A percentile compares a stretch with the other conserved stretches of the same genome.
Evolutionary conservation across 768 basidiomycete species (phyloP).

Genomic region (Naematelia encephala): DNA sequence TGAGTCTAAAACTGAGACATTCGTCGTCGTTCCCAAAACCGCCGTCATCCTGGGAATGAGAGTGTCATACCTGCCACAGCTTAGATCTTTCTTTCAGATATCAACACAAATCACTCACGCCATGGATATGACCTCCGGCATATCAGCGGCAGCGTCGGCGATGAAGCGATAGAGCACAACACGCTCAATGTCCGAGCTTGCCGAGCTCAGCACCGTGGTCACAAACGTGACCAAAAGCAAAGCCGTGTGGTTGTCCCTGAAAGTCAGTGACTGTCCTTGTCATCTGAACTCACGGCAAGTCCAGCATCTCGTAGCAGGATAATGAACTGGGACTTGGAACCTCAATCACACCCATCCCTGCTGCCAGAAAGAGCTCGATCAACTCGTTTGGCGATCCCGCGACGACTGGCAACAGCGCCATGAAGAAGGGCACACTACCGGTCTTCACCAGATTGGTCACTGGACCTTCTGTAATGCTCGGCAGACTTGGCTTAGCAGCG

Average conservation of each 20-base stretch:
- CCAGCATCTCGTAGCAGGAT: conserved; percentile 23
- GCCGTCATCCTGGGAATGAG: conserved; percentile 35
- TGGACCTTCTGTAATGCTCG: conserved; percentile 11
- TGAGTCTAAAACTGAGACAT: conserved; percentile 22
- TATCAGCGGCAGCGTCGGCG: conserved; percentile 64
- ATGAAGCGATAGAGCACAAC: conserved; percentile 75
- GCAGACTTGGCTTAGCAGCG: conserved; percentile 3
- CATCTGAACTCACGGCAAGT: conserved; percentile 34
- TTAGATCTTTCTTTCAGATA: neutral
- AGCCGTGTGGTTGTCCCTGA: conserved; percentile 61
- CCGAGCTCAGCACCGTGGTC: conserved; percentile 68
- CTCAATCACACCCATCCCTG: conserved; percentile 54
- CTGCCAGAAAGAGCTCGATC: conserved; percentile 63
- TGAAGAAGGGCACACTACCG: conserved; percentile 32
- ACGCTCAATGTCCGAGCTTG: conserved; percentile 74
- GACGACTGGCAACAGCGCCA: conserved; percentile 33
- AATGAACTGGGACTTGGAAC: conserved; percentile 11
- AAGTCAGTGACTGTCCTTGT: conserved; percentile 3
- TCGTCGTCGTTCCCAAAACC: conserved; percentile 30
- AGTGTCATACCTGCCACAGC: conserved; percentile 28
- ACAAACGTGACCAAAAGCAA: conserved; percentile 72
- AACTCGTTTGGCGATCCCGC: conserved; percentile 54
- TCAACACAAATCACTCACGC: conserved; percentile 58
- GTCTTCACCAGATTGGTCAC: conserved; percentile 1
- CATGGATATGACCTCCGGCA: conserved; percentile 69